Conservation (phyloP, 495 filamentous ascomycete species). For the Neurospora sp. region DNA sequence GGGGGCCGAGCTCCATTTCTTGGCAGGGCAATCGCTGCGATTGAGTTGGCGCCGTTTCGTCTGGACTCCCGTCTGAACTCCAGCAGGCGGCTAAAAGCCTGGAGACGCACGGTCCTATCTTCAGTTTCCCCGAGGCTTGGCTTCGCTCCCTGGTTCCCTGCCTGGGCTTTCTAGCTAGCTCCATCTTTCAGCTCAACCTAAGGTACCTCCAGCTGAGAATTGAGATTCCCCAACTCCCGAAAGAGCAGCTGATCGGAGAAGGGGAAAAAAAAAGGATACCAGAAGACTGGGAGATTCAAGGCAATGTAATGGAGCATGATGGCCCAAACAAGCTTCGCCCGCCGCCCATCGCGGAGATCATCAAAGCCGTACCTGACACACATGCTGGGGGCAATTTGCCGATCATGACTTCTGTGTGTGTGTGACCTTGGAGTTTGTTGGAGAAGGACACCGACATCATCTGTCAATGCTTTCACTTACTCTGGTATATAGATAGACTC, state of each 20-base stretch:
- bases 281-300: neutral
- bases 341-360: neutral
- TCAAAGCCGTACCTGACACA: neutral
- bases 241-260: neutral
- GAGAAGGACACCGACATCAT: neutral
- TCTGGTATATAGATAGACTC: neutral
- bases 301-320: neutral
- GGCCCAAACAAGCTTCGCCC: neutral
- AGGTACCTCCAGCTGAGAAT: neutral
- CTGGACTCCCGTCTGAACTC: neutral
- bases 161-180: neutral
- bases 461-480: neutral
- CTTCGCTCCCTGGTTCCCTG: neutral
- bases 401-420: neutral
- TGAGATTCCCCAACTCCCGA: neutral
- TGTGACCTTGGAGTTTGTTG: neutral
- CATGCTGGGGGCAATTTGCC: neutral
- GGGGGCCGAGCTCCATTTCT: neutral
- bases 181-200: neutral
- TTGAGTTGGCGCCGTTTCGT: conserved; percentile 1
- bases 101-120: neutral
- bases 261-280: neutral
- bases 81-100: neutral
- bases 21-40: conserved; percentile 7
- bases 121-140: neutral